Base-by-base conservation (phyloP, 768 basidiomycete genomes). In the Suillus subaureus region DNA sequence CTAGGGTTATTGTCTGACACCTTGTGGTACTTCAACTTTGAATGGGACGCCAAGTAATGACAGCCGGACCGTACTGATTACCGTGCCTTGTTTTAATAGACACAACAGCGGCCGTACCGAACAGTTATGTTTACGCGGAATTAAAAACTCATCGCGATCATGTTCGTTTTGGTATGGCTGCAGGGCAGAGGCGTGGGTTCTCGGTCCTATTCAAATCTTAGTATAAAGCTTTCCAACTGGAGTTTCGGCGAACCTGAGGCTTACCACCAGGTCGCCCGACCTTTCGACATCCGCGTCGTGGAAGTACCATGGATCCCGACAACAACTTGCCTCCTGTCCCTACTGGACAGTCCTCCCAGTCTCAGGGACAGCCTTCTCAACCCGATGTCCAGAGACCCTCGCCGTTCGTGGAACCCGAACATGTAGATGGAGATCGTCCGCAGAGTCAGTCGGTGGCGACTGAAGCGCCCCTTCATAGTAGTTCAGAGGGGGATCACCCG, bases 261-360 rank as follows among this genome's bases (percentile, higher is more conserved):
- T 39, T 39, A 18, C 7, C 18, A 18, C 42, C 16, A 43, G 56
- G 15, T n/a, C 37, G 26, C 56, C 15, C 23, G 26, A 52, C 26
- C 21, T 35, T 42, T 3, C 43, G 31, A 15, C 45, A 18, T 47
- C 11, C 35, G 28, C 49, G 16, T 61, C 43, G n/a, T 62, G 42
- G 47, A 40, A 28, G 57, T 16, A 61, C 7, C 40, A 75, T 75
- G 74, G 69, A 75, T 55, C 55, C 16, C 15, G 64, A 52, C 2
- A 68, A 23, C 52, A 31, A 52, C 9, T 37, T 55, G 6, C 67
- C 37, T 16, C 6, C 28, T 2, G n/a, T 31, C 7, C 16, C 61
- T 33, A 54, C 33, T 15, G 33, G 58, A 18, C 68, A 54, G 49
- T 28, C 51, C n/a, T 40, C 63, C 9, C 68, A 52, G 23, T 7